phyloP scores from a whole-genome alignment of 129 eudicot genomes.

The Smallanthus sonchifolius region DNA sequence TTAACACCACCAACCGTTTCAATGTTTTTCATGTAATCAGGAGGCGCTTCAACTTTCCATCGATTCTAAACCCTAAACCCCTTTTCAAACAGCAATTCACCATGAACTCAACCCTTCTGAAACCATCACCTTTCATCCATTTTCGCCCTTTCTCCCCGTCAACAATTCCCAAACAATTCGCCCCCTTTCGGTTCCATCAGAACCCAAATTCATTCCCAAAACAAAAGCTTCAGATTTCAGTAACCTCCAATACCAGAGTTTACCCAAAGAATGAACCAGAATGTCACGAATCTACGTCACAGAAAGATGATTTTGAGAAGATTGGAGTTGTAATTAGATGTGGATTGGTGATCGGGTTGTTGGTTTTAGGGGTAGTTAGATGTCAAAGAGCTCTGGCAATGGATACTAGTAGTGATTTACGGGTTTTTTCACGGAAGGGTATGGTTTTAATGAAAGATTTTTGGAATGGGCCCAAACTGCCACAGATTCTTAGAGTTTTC shows the following conservation, averaged over 20 bases:
- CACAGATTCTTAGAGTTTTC: conserved; percentile 45
- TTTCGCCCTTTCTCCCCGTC: conserved; percentile 9
- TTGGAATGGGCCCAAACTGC: conserved; percentile 49
- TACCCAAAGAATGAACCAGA: conserved; percentile 15
- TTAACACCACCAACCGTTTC: too few species aligned
- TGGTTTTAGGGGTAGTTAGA: conserved; percentile 41
- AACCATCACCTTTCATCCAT: conserved; percentile 24
- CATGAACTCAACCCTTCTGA: conserved; percentile 32
- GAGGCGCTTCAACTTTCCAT: background rate
- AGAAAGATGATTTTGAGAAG: conserved; percentile 11
- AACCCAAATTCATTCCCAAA: background rate
- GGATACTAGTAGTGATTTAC: conserved; percentile 31
- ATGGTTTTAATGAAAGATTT: conserved; percentile 28
- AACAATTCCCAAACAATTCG: background rate
- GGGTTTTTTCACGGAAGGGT: conserved; percentile 35
- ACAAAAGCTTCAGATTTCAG: conserved; percentile 11
- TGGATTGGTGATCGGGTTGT: conserved; percentile 43
- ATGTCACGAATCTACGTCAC: background rate
- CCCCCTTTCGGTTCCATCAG: conserved; percentile 2
- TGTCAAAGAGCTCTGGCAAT: conserved; percentile 49
- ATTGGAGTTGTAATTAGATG: conserved; percentile 31
- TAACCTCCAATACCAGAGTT: background rate
- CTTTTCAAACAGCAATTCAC: background rate
- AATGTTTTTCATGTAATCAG: background rate
- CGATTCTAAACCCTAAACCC: conserved; percentile 5